Conservation (phyloP, 1,139 yeast genomes). For the Ogataea hybrid region DNA sequence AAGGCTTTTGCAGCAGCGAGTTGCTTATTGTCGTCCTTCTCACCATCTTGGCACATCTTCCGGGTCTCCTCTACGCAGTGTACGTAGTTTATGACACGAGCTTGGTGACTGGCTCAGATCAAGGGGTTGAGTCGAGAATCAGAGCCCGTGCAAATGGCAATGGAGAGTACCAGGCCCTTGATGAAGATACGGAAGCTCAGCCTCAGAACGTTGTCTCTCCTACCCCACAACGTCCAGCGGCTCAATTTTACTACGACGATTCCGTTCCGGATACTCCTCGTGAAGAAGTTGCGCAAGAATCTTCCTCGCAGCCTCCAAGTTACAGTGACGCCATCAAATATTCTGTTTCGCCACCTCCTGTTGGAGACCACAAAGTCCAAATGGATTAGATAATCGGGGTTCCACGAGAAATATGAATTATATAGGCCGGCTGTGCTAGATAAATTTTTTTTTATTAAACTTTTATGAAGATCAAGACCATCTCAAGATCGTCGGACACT, state of each 20-base stretch:
- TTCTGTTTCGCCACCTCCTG: constrained; percentile 7
- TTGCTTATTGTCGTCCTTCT: constrained; percentile 27
- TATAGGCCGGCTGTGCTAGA: constrained; percentile 9
- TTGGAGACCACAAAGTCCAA: constrained; percentile 28
- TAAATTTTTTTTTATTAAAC: constrained; percentile 12
- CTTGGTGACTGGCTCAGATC: constrained; percentile 22
- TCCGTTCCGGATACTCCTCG: constrained; percentile 1
- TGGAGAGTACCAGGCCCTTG: constrained; percentile 5
- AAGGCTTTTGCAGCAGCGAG: constrained; percentile 30
- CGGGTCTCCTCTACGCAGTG: constrained; percentile 26
- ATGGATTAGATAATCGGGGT: constrained; percentile 1
- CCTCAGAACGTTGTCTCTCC: constrained; percentile 14
- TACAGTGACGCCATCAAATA: constrained; percentile 19
- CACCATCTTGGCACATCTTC: constrained; percentile 30
- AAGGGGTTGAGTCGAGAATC: constrained; percentile 17
- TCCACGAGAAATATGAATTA: neutral
- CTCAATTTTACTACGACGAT: constrained; percentile 4
- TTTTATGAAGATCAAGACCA: constrained; percentile 79
- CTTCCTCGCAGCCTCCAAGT: constrained; percentile 18
- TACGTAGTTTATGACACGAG: constrained; percentile 26
- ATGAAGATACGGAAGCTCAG: constrained; percentile 10
- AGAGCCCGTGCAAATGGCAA: neutral
- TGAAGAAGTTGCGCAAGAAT: constrained; percentile 2
- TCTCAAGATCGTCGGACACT: constrained; percentile 84
- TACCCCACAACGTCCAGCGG: constrained; percentile 11